phyloP scores from a whole-genome alignment of 768 basidiomycete genomes.

The Naematelia encephala region DNA sequence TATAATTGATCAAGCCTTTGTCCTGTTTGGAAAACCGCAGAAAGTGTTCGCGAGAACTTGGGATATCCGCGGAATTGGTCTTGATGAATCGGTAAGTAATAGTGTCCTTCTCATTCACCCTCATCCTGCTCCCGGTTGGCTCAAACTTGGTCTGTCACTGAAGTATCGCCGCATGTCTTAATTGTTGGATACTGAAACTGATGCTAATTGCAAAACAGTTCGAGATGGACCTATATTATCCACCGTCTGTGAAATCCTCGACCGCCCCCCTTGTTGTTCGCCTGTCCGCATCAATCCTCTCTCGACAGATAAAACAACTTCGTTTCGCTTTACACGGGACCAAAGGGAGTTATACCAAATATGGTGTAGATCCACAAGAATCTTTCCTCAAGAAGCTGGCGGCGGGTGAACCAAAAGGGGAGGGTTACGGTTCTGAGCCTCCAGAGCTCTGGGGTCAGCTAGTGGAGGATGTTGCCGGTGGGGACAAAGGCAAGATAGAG shows the following conservation, averaged over 20 bases:
- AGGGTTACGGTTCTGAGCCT: constrained; percentile 17
- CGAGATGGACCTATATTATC: constrained; percentile 45
- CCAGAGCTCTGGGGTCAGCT: constrained; percentile 48
- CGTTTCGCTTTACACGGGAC: constrained; percentile 72
- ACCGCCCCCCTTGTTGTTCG: constrained; percentile 61
- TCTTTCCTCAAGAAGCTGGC: constrained; percentile 60
- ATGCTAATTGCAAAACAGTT: too few relatives aligned
- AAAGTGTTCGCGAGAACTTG: constrained; percentile 55
- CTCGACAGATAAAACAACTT: constrained; percentile 63
- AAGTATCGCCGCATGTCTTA: too few relatives aligned
- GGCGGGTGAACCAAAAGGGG: not conserved
- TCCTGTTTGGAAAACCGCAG: constrained; percentile 70
- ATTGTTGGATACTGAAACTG: too few relatives aligned
- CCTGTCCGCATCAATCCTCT: constrained; percentile 67
- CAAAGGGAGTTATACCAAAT: constrained; percentile 69
- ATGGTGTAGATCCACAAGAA: constrained; percentile 75
- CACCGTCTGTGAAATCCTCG: constrained; percentile 22
- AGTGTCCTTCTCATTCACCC: constrained; percentile 28
- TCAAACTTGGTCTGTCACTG: too few relatives aligned
- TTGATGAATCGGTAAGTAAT: constrained; percentile 52
- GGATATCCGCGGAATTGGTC: constrained; percentile 32
- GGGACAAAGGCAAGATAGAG: constrained; percentile 8
- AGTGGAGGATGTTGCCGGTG: constrained; percentile 56
- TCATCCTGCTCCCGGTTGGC: too few relatives aligned
- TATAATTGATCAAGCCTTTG: constrained; percentile 72